These are phyloP conservation scores for Mycogone perniciosa DNA, from an alignment of 2,329 filamentous ascomycete species.

Conservation along the genomic window DNA sequence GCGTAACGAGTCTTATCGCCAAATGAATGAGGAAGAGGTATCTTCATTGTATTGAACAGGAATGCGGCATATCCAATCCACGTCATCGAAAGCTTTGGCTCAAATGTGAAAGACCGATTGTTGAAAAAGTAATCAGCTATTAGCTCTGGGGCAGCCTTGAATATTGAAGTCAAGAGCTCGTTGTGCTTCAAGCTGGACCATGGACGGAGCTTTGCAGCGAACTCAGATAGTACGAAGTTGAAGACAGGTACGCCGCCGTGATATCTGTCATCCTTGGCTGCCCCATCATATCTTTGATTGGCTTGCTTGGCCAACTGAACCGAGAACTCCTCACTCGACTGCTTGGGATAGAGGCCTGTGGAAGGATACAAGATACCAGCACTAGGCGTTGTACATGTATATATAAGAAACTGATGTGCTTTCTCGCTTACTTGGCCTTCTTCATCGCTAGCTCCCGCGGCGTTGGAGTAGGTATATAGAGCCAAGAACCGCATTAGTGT, in stretches of 20 bases:
- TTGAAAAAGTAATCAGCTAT: slow-evolving; percentile 80
- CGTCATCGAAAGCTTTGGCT: slow-evolving; percentile 84
- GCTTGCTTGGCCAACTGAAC: slow-evolving; percentile 21
- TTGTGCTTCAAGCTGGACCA: slow-evolving; percentile 77
- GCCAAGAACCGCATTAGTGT: slow-evolving; percentile 66
- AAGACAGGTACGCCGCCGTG: slow-evolving; percentile 63
- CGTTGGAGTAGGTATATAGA: slow-evolving; percentile 59
- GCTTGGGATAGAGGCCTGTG: slow-evolving; percentile 78
- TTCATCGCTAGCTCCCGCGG: slow-evolving; percentile 33
- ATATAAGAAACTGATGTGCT: slow-evolving; percentile 68
- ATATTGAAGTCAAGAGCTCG: slow-evolving; percentile 74
- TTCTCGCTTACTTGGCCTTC: slow-evolving; percentile 53
- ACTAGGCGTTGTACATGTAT: slow-evolving; percentile 65
- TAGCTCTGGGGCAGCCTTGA: slow-evolving; percentile 75
- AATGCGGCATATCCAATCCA: slow-evolving; percentile 95
- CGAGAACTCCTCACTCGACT: slow-evolving; percentile 46
- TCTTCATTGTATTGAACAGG: slow-evolving; percentile 70
- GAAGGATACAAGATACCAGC: slow-evolving; percentile 71
- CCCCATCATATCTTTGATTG: slow-evolving; percentile 44
- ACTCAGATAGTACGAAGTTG: slow-evolving; percentile 72
- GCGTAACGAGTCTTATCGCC: slow-evolving; percentile 56
- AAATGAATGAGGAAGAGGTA: slow-evolving; percentile 66
- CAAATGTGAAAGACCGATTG: slow-evolving; percentile 75
- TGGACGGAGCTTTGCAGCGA: slow-evolving; percentile 72
- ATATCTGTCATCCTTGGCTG: slow-evolving; percentile 64